A percentile compares a stretch with the other conserved stretches of the same genome.
phyloP scores from a whole-genome alignment of 2,329 filamentous ascomycete species.

The Scedosporium aurantiacum region DNA sequence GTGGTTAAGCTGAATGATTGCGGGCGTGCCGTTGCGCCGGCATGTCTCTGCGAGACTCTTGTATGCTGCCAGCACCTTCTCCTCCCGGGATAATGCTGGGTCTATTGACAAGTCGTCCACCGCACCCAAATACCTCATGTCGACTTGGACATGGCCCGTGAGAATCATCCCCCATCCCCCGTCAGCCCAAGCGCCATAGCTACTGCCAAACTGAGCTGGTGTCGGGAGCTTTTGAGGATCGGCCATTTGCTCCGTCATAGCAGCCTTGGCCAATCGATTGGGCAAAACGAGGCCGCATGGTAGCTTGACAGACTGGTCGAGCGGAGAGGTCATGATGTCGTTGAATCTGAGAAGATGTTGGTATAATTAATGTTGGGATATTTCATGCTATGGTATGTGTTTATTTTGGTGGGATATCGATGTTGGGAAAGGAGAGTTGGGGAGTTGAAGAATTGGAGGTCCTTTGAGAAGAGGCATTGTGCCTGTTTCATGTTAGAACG shows the following conservation, averaged over 20 bases:
- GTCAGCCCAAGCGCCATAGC: constrained; percentile 42
- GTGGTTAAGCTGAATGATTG: constrained; percentile 35
- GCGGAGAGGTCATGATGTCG: background rate
- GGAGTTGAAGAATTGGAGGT: no score
- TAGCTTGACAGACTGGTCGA: constrained; percentile 31
- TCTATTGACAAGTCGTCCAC: constrained; percentile 24
- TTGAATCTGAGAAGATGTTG: background rate
- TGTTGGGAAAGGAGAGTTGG: no score
- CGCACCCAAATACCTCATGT: constrained; percentile 24
- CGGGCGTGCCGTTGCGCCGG: constrained; percentile 22
- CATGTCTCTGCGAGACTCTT: constrained; percentile 22
- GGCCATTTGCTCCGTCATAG: constrained; percentile 35
- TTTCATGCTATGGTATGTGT: no score
- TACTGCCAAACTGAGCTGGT: constrained; percentile 13
- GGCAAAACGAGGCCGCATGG: constrained; percentile 44
- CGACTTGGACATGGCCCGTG: constrained; percentile 38
- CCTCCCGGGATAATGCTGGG: constrained; percentile 14
- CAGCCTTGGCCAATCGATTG: constrained; percentile 42
- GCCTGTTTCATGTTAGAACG: no score
- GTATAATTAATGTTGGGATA: no score
- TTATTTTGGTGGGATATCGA: no score
- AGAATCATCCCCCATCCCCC: constrained; percentile 42
- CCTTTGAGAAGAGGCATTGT: no score
- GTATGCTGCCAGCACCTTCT: constrained; percentile 19
- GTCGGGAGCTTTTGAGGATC: constrained; percentile 29